phyloP scores from a whole-genome alignment of 2,329 filamentous ascomycete genomes.

The Raffaelea ambrosiae region DNA sequence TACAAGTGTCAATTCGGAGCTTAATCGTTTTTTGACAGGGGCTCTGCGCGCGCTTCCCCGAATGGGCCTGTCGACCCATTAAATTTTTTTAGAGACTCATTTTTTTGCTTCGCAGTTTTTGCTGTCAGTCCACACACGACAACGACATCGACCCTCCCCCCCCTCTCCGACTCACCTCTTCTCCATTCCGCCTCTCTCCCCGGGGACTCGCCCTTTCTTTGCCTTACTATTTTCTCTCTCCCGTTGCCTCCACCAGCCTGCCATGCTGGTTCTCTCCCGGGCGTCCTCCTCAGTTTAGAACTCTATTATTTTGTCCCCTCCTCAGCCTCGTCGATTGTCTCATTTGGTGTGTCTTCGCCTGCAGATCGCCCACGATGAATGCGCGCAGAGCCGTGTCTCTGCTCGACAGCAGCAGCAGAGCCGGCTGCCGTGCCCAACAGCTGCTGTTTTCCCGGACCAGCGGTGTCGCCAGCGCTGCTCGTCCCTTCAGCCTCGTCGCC shows the following conservation, averaged over 20 bases:
- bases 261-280: conserved; percentile 3
- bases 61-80: not conserved
- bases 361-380: conserved; percentile 10
- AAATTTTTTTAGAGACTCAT: not conserved
- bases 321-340: too few relatives aligned
- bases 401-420: conserved; percentile 4
- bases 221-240: not conserved
- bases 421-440: not conserved
- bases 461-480: not conserved
- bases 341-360: too few relatives aligned
- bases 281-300: too few relatives aligned
- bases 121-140: not conserved
- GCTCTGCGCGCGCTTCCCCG: not conserved
- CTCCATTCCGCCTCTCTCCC: too few relatives aligned
- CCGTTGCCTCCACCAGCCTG: conserved; percentile 17
- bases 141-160: too few relatives aligned
- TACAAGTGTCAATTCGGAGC: too few relatives aligned
- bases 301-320: not conserved
- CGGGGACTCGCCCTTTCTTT: not conserved
- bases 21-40: too few relatives aligned
- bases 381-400: conserved; percentile 8
- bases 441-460: not conserved
- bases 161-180: too few relatives aligned
- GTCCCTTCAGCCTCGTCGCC: too few relatives aligned
- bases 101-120: not conserved